phyloP scores from a whole-genome alignment of 192 early-diverging fungal genomes.

The Coemansia sp. region DNA sequence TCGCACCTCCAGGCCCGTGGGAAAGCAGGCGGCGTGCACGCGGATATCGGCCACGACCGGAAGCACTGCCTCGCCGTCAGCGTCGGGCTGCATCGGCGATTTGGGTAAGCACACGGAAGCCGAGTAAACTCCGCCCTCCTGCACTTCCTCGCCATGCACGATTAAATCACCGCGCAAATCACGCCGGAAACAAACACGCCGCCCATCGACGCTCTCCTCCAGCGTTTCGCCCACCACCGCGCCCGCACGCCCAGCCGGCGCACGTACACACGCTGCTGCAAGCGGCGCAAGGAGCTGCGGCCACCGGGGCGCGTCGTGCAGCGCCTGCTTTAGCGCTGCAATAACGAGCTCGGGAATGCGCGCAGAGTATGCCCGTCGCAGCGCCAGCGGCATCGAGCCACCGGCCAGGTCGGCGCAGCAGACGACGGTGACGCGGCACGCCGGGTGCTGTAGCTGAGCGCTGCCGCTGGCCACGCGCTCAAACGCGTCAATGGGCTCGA shows the following conservation, averaged over 20 bases:
- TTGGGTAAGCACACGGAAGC: constrained; percentile 33
- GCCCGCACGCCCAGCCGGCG: not conserved
- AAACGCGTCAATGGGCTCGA: constrained; percentile 45
- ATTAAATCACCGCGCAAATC: too few relatives aligned
- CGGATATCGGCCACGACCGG: constrained; percentile 39
- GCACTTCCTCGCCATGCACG: too few relatives aligned
- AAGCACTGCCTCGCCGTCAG: not conserved
- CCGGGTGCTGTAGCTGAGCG: constrained; percentile 9
- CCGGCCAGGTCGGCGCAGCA: constrained; percentile 32
- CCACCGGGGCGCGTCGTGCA: not conserved
- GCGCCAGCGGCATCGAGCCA: constrained; percentile 37
- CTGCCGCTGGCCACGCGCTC: constrained; percentile 27
- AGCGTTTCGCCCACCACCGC: constrained; percentile 11
- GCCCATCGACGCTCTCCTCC: constrained; percentile 20
- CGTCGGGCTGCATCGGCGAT: constrained; percentile 4
- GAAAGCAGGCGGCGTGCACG: constrained; percentile 19
- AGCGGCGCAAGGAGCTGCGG: constrained; percentile 19
- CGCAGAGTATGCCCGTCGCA: constrained; percentile 33
- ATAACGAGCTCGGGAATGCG: constrained; percentile 17
- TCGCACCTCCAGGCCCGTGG: constrained; percentile 13
- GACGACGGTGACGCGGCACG: constrained; percentile 36
- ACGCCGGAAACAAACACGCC: too few relatives aligned
- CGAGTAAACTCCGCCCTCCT: too few relatives aligned
- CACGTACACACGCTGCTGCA: not conserved
- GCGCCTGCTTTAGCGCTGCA: constrained; percentile 7